A percentile compares a stretch with the other conserved stretches of the same genome.
phyloP scores from a whole-genome alignment of 768 basidiomycete species.

The Neoboletus brunneissimus region DNA sequence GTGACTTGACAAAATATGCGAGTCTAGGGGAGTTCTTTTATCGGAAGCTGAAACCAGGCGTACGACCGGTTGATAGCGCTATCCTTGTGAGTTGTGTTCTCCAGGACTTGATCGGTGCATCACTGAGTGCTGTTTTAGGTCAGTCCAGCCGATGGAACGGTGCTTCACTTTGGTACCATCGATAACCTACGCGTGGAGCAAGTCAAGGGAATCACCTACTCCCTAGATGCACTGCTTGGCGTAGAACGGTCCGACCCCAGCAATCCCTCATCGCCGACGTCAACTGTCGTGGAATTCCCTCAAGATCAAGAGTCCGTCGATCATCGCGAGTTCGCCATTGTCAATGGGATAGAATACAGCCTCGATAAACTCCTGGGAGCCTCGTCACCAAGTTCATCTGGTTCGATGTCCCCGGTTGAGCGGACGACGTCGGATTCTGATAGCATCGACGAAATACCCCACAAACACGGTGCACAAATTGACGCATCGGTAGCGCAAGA shows the following conservation, averaged over 20 bases:
- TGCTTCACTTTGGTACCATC: constrained; percentile 91
- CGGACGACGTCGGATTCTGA: constrained; percentile 21
- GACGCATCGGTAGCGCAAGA: constrained; percentile 75
- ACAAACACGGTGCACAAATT: constrained; percentile 63
- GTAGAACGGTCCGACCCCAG: constrained; percentile 49
- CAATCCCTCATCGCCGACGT: constrained; percentile 41
- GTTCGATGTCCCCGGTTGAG: constrained; percentile 33
- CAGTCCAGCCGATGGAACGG: constrained; percentile 90
- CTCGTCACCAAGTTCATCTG: constrained; percentile 39
- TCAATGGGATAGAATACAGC: constrained; percentile 96
- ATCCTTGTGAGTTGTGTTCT: constrained; percentile 52
- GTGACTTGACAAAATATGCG: constrained; percentile 74
- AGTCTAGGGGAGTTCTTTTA: constrained; percentile 98
- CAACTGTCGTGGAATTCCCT: constrained; percentile 41
- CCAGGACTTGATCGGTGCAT: neutral
- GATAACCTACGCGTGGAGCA: constrained; percentile 81
- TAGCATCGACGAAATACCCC: constrained; percentile 31
- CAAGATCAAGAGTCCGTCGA: constrained; percentile 61
- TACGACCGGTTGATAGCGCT: constrained; percentile 73
- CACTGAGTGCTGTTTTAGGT: constrained; percentile 46
- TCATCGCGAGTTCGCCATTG: constrained; percentile 89
- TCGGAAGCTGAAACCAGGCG: constrained; percentile 77
- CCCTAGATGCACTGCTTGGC: constrained; percentile 89
- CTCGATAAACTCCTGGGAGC: constrained; percentile 85
- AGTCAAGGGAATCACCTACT: constrained; percentile 97